Base-by-base conservation (phyloP, 805 yeast genomes). In the Yamadazyma scolyti region DNA sequence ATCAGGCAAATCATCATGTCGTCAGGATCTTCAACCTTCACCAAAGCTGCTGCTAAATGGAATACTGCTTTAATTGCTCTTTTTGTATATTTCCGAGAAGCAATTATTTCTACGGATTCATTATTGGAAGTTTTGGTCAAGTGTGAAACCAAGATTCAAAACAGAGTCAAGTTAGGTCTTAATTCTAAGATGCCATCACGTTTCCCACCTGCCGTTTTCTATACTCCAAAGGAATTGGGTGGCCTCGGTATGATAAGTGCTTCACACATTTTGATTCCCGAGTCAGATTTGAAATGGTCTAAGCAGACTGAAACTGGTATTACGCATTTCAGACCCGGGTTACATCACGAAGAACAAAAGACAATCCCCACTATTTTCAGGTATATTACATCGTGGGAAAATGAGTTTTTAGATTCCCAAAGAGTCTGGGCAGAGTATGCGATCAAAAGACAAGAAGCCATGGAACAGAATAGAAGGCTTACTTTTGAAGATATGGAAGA, bases 381-480 rank as follows among this genome's bases (percentile, higher is more conserved):
- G 46, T 93, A 93, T 54, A 77, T 93, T 27, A 79, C 96, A 0
- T 77, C 96, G 0, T 93, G 99, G 99, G 98, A 93, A 52, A 82
- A 93, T 42, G 99, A 93, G 54, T 87, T 90, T 50, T 48, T 79
- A 27, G 98, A 93, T 45, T 89, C 97, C 2, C 95, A 87, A 54
- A 69, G 96, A 36, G 98, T 90, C 3, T 93, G 99, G 99, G 87
- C 95, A 0, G 99, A 93, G 43, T 93, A 89, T 61, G 93, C 96
- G 1, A 74, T 83, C 35, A 88, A 87, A 52, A 71, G 97, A 28
- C 82, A 77, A 38, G 96, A 86, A 48, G 97, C 97, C 1, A 62
- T 75, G 16, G 84, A 82, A 46, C 87, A 86, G 44, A 84, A 87
- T 45, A 77, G 96, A 16, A 74, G 97, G 23, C 58, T 93, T 23